phyloP scores from a whole-genome alignment of 2,329 filamentous ascomycete species.

The Sphaerulina vaccinii region DNA sequence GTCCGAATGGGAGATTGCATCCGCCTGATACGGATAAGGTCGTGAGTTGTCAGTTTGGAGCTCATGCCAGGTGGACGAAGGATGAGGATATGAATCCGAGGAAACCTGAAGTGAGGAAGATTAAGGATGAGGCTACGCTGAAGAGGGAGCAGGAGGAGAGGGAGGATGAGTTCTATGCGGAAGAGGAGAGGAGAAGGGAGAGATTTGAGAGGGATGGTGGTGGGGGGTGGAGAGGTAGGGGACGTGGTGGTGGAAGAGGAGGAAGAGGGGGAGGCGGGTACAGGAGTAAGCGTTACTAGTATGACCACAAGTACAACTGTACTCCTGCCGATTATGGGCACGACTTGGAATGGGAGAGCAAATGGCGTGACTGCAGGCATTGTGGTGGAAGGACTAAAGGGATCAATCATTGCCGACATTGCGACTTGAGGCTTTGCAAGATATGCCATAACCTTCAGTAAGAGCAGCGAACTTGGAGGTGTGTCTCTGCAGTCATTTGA shows the following conservation, averaged over 20 bases:
- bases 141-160: constrained; percentile 61
- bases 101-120: constrained; percentile 59
- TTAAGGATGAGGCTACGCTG: constrained; percentile 71
- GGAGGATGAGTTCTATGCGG: constrained; percentile 53
- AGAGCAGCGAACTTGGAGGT: too few species aligned
- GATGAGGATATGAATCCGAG: constrained; percentile 60
- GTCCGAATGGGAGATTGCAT: constrained; percentile 66
- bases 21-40: constrained; percentile 38
- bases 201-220: constrained; percentile 49
- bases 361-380: too few species aligned
- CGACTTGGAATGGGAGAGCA: too few species aligned
- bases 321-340: too few species aligned
- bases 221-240: constrained; percentile 47
- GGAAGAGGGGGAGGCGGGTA: constrained; percentile 38
- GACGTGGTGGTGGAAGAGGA: constrained; percentile 44
- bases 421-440: too few species aligned
- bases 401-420: too few species aligned
- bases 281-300: constrained; percentile 14
- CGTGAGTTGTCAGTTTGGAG: constrained; percentile 68
- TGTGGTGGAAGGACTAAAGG: too few species aligned
- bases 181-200: constrained; percentile 49
- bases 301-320: too few species aligned
- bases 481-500: too few species aligned
- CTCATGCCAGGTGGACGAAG: constrained; percentile 75
- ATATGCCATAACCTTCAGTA: too few species aligned